A percentile compares a stretch with the other conserved stretches of the same genome.
These are phyloP conservation scores for Cryptosporidium canis DNA, from an alignment of 169 alveolate species.

Conservation along the genomic window DNA sequence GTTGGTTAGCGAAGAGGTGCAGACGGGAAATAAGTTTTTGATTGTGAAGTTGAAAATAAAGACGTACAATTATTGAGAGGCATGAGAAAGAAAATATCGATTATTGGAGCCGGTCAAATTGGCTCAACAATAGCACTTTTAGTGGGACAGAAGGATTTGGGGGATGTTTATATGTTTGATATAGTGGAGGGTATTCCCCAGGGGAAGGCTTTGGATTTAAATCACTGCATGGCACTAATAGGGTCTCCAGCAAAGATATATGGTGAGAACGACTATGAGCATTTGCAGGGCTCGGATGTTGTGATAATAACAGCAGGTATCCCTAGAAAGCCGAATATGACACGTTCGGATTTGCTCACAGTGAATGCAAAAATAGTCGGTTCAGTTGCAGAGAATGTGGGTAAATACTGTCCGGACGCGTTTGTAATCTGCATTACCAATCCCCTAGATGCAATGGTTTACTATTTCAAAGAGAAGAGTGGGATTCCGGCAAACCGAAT, in stretches of 20 bases:
- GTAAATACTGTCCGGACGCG: slow-evolving; percentile 83
- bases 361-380: slow-evolving; percentile 82
- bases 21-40: not conserved
- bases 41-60: not conserved
- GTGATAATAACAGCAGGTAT: slow-evolving; percentile 88
- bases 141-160: slow-evolving; percentile 82
- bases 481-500: slow-evolving; percentile 85
- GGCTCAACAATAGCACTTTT: slow-evolving; percentile 85
- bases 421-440: slow-evolving; percentile 86
- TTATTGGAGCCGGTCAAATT: slow-evolving; percentile 85
- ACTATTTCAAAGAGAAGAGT: slow-evolving; percentile 79
- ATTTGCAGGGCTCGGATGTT: slow-evolving; percentile 83
- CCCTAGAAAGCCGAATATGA: slow-evolving; percentile 85
- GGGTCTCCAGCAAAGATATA: slow-evolving; percentile 76
- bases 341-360: slow-evolving; percentile 84
- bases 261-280: slow-evolving; percentile 80
- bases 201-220: slow-evolving; percentile 84
- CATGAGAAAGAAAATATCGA: slow-evolving; percentile 78
- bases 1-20: not conserved
- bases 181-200: slow-evolving; percentile 84
- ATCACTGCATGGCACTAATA: slow-evolving; percentile 80
- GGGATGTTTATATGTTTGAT: slow-evolving; percentile 84
- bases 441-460: slow-evolving; percentile 87
- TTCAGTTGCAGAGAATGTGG: slow-evolving; percentile 85
- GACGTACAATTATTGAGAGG: not conserved